phyloP scores from a whole-genome alignment of 495 filamentous ascomycete genomes.

The Aspergillus panamensis region DNA sequence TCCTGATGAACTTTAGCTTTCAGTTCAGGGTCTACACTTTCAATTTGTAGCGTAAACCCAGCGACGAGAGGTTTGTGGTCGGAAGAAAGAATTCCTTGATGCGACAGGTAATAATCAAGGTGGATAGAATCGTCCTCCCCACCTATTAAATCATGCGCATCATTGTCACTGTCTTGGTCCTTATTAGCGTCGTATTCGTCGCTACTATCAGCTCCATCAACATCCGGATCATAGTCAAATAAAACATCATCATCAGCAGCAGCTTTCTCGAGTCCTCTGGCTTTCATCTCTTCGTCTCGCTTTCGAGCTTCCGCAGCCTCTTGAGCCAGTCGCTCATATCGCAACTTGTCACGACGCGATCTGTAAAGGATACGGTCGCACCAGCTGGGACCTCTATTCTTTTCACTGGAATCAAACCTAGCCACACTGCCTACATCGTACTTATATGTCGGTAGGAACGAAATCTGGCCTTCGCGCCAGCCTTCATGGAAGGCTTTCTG shows the following conservation, averaged over 20 bases:
- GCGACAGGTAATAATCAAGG: constrained; percentile 76
- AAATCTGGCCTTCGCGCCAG: constrained; percentile 85
- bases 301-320: constrained; percentile 65
- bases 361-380: constrained; percentile 95
- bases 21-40: constrained; percentile 76
- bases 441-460: constrained; percentile 90
- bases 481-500: constrained; percentile 82
- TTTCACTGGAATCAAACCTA: constrained; percentile 91
- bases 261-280: constrained; percentile 68
- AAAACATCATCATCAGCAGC: constrained; percentile 78
- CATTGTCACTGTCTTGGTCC: constrained; percentile 21
- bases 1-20: constrained; percentile 82
- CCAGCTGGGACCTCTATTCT: constrained; percentile 89
- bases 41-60: constrained; percentile 74
- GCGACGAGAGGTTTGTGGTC: constrained; percentile 92
- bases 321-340: constrained; percentile 62
- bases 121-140: constrained; percentile 47
- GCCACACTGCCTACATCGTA: constrained; percentile 95
- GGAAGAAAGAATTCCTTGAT: constrained; percentile 84
- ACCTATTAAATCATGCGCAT: constrained; percentile 18
- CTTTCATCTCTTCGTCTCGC: constrained; percentile 81
- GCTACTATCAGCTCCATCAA: constrained; percentile 60
- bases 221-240: constrained; percentile 85
- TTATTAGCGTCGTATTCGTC: constrained; percentile 53
- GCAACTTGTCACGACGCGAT: constrained; percentile 63